Evolutionary conservation across 495 filamentous ascomycete species (phyloP), one percentile per base, ranked within the genome.

Genomic region (Daldinia childiae): DNA sequence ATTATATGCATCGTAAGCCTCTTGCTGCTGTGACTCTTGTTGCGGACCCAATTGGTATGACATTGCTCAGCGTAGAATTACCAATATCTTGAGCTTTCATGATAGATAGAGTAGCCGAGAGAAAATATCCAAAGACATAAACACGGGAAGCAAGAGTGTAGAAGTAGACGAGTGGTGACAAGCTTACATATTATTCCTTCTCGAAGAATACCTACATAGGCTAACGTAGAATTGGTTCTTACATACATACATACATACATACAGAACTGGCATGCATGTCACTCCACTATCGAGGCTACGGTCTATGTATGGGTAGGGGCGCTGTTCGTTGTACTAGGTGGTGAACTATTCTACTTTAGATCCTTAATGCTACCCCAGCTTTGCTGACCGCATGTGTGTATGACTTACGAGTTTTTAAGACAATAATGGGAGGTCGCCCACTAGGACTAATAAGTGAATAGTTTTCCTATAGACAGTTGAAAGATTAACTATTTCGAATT

Each of bases 11-110:
- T 59, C 58, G 29, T 60, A 57, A 32, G 50, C 54, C 43, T 36
- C 51, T 41, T 62, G 62, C 38, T 55, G 56, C 54, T 30, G 41
- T 32, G 54, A 38, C 17, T 57, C 66, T 43, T 66, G 62, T 39
- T 62, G 8, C 8, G 71, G 66, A 21, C 66, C 66, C 19, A 74
- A 43, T 55, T 74, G 62, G 41, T 74, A 74, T 51, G 71, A 74
- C 71, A 74, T 74, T 21, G 66, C 50, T 66, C 50, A 15, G 58
- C 38, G 15, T 66, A 32, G 24, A 17, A 39, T 60, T 60, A 32
- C 15, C 30, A 43, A 24, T 65, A 39, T 63, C 29, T 41, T 27
- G 52, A 51, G 24, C 30, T 54, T 24, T 66, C 66, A 73, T 66
- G 41, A 43, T 55, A 39, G 41, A 43, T 55, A 39, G 12, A 36